These are phyloP conservation scores for Byssoonygena ceratinophila DNA, from an alignment of 2,329 filamentous ascomycete species.

Conservation along the genomic window DNA sequence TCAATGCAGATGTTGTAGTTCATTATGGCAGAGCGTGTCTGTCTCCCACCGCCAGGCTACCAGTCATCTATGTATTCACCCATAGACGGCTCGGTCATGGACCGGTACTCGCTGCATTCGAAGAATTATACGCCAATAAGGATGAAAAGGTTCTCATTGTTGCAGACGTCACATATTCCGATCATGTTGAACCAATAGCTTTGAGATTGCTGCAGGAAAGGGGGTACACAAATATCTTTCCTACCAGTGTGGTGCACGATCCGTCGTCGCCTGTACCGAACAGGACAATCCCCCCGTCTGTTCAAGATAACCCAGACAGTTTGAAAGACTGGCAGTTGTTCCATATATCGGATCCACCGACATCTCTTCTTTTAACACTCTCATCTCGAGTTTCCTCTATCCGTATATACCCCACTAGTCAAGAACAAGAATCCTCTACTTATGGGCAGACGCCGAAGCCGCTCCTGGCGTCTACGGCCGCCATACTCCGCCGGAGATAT, in stretches of 20 bases:
- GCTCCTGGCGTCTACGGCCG: constrained; percentile 43
- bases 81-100: constrained; percentile 56
- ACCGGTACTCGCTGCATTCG: constrained; percentile 51
- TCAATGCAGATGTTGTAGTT: constrained; percentile 78
- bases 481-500: constrained; percentile 70
- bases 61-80: constrained; percentile 87
- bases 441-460: constrained; percentile 27
- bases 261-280: constrained; percentile 77
- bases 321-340: constrained; percentile 65
- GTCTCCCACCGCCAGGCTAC: constrained; percentile 75
- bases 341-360: constrained; percentile 71
- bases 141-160: constrained; percentile 62
- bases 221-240: constrained; percentile 62
- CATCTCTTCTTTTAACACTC: constrained; percentile 74
- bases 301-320: constrained; percentile 35
- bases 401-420: constrained; percentile 60
- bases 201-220: constrained; percentile 43
- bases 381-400: constrained; percentile 69
- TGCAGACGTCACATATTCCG: constrained; percentile 79
- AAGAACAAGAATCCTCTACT: constrained; percentile 19
- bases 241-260: constrained; percentile 63
- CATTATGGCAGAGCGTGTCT: constrained; percentile 91
- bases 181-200: constrained; percentile 56
- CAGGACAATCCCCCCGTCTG: constrained; percentile 52
- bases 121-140: constrained; percentile 55